phyloP scores from a whole-genome alignment of 2,329 filamentous ascomycete genomes.

The Pseudocercospora fuligena region DNA sequence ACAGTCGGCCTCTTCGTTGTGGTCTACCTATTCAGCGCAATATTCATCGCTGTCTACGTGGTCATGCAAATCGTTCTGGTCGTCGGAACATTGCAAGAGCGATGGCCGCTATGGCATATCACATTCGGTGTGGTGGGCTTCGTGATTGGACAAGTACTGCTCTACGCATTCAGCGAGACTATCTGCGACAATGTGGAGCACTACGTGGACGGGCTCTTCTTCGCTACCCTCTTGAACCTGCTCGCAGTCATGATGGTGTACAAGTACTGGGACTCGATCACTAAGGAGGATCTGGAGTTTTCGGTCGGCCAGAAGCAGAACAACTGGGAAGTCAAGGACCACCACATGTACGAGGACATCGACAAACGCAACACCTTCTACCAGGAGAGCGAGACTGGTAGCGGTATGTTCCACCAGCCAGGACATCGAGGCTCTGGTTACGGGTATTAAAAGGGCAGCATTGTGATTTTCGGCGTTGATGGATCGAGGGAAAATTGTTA shows the following conservation, averaged over 20 bases:
- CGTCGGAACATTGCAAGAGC: conserved; percentile 85
- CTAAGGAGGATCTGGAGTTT: conserved; percentile 96
- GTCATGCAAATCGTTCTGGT: conserved; percentile 88
- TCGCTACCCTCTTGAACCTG: conserved; percentile 91
- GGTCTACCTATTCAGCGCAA: conserved; percentile 85
- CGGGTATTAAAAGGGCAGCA: conserved; percentile 24
- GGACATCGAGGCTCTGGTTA: conserved; percentile 30
- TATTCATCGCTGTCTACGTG: conserved; percentile 84
- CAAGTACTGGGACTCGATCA: conserved; percentile 99
- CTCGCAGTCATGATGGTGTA: conserved; percentile 99
- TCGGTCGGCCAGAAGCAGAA: conserved; percentile 93
- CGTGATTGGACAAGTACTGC: conserved; percentile 84
- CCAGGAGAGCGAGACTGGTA: conserved; percentile 67
- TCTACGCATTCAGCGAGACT: conserved; percentile 85
- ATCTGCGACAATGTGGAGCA: conserved; percentile 87
- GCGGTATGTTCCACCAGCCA: conserved; percentile 48
- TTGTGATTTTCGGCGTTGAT: conserved; percentile 5
- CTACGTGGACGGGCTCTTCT: conserved; percentile 92
- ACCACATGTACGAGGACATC: conserved; percentile 75
- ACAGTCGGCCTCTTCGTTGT: conserved; percentile 90
- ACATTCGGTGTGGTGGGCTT: conserved; percentile 90
- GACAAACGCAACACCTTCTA: conserved; percentile 74
- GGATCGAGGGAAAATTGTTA: conserved; percentile 3
- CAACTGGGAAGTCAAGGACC: conserved; percentile 98
- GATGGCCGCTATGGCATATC: conserved; percentile 94